Base-by-base conservation (phyloP, 768 basidiomycete species). In the Boletellus ananiceps region DNA sequence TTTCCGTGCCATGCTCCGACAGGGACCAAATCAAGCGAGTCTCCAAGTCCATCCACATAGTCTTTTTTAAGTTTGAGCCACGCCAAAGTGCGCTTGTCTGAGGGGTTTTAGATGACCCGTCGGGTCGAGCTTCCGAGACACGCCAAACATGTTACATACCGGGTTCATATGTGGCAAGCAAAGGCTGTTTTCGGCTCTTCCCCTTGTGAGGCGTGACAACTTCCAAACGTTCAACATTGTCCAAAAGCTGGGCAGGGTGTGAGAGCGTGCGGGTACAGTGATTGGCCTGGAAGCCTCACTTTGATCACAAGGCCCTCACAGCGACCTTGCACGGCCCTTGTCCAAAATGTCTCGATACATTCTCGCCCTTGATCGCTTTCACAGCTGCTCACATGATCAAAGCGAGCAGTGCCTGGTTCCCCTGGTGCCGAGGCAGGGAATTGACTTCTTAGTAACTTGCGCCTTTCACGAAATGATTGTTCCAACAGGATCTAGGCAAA, bases 221-320 rank as follows among this genome's bases (percentile, higher is more conserved):
- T 51, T 75, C 75, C 46, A 58, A 39, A 44, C 59, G 59, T 55
- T 66, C 71, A 5, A 75, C 75, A 51, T 72, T 75, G 58, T 91
- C 88, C 15, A 93, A 71, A 12, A 93, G 71, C 85, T 88, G 47
- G 23, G 14, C 37, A 52, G 51, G 18, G 48, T 2, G 46, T 54
- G 50, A 61, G 37, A 48, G 16, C 15, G 6, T 4, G 50, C 38
- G 32, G 6, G 42, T 12, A 35, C n/a, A 29, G 33, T 27, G 25
- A 18, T 14, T n/a, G 4, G 8, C 33, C 34, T 19, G 36, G 50
- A 36, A 36, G 40, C 73, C 23, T 11, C 37, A 84, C 86, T 69
- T 96, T 96, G 60, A 95, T 78, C 93, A 96, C 94, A 54, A 95
- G 71, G n/a, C 93, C 93, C 67, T 96, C 93, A 48, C 86, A 88